Evolutionary conservation across 306 rosid genomes (phyloP), one percentile per base, ranked within the genome.

Genomic region (Begonia fuchsioides): DNA sequence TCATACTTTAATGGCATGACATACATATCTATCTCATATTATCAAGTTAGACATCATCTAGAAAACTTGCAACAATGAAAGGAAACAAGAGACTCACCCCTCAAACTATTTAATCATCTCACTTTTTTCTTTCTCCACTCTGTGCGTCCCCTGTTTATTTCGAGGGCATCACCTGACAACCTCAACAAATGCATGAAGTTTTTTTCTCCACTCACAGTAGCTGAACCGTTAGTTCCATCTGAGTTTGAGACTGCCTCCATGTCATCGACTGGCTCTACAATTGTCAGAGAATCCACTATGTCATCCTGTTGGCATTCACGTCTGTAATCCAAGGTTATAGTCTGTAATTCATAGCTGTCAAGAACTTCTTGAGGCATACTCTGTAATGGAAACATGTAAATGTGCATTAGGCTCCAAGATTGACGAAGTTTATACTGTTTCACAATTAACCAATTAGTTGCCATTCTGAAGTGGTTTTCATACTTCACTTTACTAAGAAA

Each of bases 321-420:
- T 74, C 98, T 81, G 65, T 90, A 90, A 78, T 90, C 98, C 68
- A 85, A 68, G 47, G 95, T 90, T 51, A 90, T 75, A 44, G 92
- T 79, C 55, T 79, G 92, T 60, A 90, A 66, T 72, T 81, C 95
- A 60, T 79, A 70, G 75, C 58, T 73, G 48, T 76, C 93, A 43
- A 90, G 85, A 75, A 77, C 56, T 75, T 90, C 92, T 75, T 85
- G 98, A 49, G 98, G 98, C 55, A 90, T 68, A 70, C 95, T 85
- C 98, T 90, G 81, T 47, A 62, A 53, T 38, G 47, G 9, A 59
- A 15, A 49, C 46, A 41, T 38, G 51, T 38, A 62, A 26, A 26
- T 26, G 8, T 3, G 5, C 0, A 26, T 5, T 6, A 26, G 35
- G 35, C 35, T 26, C 35, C 0, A 26, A 26, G 35, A 26, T 20